A percentile compares a stretch with the other conserved stretches of the same genome.
Conservation (phyloP, 306 rosid genomes). For the Rubus parviflorus region DNA sequence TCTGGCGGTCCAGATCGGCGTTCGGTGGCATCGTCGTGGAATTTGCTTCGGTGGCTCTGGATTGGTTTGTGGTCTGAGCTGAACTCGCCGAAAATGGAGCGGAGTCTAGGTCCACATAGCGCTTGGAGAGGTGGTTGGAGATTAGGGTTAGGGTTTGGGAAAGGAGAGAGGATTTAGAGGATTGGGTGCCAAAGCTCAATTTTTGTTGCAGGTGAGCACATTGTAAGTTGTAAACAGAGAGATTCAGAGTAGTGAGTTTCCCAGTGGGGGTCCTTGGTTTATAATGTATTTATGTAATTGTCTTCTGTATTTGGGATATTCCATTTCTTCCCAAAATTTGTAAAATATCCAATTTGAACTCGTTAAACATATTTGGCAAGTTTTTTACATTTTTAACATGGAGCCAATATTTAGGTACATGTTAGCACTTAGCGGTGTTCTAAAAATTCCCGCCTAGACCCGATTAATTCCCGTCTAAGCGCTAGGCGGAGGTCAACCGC, state of each 20-base stretch:
- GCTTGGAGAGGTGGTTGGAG: slow-evolving; percentile 2
- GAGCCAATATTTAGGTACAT: no score
- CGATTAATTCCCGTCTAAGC: no score
- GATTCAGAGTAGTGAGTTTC: slow-evolving; percentile 3
- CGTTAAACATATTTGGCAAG: no score
- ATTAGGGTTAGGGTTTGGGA: slow-evolving; percentile 32
- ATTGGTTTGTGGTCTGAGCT: slow-evolving; percentile 20
- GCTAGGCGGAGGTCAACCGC: no score
- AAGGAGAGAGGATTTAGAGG: not conserved
- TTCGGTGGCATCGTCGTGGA: slow-evolving; percentile 32
- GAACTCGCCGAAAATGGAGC: slow-evolving; percentile 6
- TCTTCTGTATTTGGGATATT: not conserved
- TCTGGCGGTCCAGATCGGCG: slow-evolving; percentile 45
- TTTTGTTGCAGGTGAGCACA: slow-evolving; percentile 20
- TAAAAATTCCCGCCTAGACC: no score
- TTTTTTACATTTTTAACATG: no score
- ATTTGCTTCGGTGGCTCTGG: not conserved
- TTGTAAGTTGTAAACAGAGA: slow-evolving; percentile 13
- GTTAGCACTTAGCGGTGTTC: no score
- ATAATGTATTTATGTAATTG: slow-evolving; percentile 8
- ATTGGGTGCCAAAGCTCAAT: slow-evolving; percentile 20
- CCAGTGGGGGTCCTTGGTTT: slow-evolving; percentile 15
- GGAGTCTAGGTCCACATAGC: slow-evolving; percentile 23
- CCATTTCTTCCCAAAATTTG: not conserved
- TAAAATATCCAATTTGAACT: no score